A percentile compares a stretch with the other conserved stretches of the same genome.
These are phyloP conservation scores for Mycena latifolia DNA, from an alignment of 768 basidiomycete genomes.

Conservation along the genomic window DNA sequence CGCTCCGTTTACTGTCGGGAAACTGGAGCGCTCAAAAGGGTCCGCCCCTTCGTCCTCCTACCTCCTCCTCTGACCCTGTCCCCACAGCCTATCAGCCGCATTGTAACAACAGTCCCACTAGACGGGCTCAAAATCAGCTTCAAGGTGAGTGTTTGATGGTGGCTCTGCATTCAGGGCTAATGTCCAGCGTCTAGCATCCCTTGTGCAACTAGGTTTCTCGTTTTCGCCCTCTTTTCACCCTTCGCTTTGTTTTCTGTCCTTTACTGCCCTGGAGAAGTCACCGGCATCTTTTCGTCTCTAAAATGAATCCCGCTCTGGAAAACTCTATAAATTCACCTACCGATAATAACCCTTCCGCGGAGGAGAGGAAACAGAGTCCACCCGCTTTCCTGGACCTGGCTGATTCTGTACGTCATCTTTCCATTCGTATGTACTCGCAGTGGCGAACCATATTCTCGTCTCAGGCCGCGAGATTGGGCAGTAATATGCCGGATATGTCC, in stretches of 20 bases:
- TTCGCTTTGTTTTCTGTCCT: slow-evolving; percentile 67
- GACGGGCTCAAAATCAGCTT: slow-evolving; percentile 81
- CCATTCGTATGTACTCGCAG: slow-evolving; percentile 31
- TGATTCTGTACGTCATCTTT: slow-evolving; percentile 78
- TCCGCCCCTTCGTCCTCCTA: slow-evolving; percentile 36
- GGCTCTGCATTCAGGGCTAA: slow-evolving; percentile 40
- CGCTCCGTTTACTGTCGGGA: slow-evolving; percentile 49
- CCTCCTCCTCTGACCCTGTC: slow-evolving; percentile 36
- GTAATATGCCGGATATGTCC: slow-evolving; percentile 89
- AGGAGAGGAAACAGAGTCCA: slow-evolving; percentile 87
- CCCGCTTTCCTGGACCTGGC: slow-evolving; percentile 95
- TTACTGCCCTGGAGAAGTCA: slow-evolving; percentile 68
- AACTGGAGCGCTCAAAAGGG: slow-evolving; percentile 64
- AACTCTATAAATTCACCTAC: slow-evolving; percentile 72
- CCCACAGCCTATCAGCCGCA: slow-evolving; percentile 61
- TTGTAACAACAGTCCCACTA: slow-evolving; percentile 89
- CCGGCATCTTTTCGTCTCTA: slow-evolving; percentile 52
- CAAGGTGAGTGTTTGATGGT: slow-evolving; percentile 62
- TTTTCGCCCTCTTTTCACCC: slow-evolving; percentile 60
- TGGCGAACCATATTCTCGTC: slow-evolving; percentile 37
- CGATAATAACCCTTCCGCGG: slow-evolving; percentile 77
- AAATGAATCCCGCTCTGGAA: slow-evolving; percentile 81
- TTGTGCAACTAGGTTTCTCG: slow-evolving; percentile 77
- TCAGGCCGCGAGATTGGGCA: slow-evolving; percentile 86
- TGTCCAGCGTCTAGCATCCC: slow-evolving; percentile 58